phyloP scores from a whole-genome alignment of 164 flowering plant genomes.

The Magnolia changhungtana region DNA sequence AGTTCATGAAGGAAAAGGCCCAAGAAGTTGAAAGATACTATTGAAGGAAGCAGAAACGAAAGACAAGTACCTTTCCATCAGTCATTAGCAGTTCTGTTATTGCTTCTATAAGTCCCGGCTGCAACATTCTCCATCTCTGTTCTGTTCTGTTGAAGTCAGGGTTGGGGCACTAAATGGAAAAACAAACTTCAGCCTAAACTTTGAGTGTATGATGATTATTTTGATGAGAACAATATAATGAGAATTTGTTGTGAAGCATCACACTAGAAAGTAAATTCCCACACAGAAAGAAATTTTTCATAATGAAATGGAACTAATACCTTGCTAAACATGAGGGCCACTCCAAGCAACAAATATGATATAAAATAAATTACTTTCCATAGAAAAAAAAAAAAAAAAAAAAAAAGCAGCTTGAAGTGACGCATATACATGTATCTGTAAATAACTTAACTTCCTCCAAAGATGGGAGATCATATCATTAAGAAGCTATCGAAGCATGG shows the following conservation, averaged over 20 bases:
- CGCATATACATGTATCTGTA: too few relatives aligned
- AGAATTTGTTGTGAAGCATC: not conserved
- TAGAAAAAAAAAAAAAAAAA: too few relatives aligned
- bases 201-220: not conserved
- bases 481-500: too few relatives aligned
- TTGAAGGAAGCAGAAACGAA: not conserved
- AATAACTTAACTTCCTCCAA: too few relatives aligned
- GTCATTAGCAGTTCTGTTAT: constrained; percentile 52
- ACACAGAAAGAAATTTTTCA: too few relatives aligned
- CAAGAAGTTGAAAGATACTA: not conserved
- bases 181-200: not conserved
- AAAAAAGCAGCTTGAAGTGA: too few relatives aligned
- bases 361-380: too few relatives aligned
- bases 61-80: constrained; percentile 62
- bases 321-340: too few relatives aligned
- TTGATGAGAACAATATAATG: not conserved
- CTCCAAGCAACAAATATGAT: too few relatives aligned
- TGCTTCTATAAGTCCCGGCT: constrained; percentile 73
- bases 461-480: too few relatives aligned
- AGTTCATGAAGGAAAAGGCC: not conserved
- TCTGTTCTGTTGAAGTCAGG: constrained; percentile 82
- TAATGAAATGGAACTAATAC: too few relatives aligned
- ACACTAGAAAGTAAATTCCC: not conserved
- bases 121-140: constrained; percentile 88
- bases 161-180: constrained; percentile 62